Evolutionary conservation across 2,329 filamentous ascomycete genomes (phyloP).

Genomic region (Macrophomina pseudophaseolina): DNA sequence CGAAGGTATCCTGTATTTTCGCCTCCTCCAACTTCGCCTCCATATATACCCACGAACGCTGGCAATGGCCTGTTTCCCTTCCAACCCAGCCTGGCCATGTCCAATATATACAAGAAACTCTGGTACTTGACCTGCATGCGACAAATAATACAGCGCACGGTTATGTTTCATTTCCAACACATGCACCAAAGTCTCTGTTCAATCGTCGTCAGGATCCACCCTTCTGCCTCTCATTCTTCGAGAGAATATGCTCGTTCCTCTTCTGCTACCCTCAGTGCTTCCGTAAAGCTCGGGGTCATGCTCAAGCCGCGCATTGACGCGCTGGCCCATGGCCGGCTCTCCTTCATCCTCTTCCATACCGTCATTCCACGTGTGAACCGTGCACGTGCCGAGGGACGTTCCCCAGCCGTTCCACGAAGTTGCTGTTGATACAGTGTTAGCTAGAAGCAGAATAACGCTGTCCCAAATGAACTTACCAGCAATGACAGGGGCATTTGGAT

Average conservation of each 20-base stretch:
- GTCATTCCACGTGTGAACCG: slow-evolving; percentile 79
- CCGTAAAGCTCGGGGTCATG: slow-evolving; percentile 44
- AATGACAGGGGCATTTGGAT: slow-evolving; percentile 80
- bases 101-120: slow-evolving; percentile 17
- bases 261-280: slow-evolving; percentile 7
- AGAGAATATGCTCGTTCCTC: slow-evolving; percentile 21
- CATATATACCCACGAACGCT: slow-evolving; percentile 15
- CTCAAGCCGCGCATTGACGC: slow-evolving; percentile 44
- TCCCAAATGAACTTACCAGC: slow-evolving; percentile 57
- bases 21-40: neutral
- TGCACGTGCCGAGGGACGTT: slow-evolving; percentile 74
- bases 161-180: too few species aligned
- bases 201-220: slow-evolving; percentile 10
- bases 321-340: slow-evolving; percentile 40
- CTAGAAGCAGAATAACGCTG: neutral
- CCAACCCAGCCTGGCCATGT: neutral
- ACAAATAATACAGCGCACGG: neutral
- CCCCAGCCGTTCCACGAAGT: slow-evolving; percentile 83
- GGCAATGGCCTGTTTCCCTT: neutral
- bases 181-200: neutral
- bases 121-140: neutral
- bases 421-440: slow-evolving; percentile 55
- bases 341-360: slow-evolving; percentile 62
- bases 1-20: slow-evolving; percentile 1
- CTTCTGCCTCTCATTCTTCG: slow-evolving; percentile 7